Percentiles rank a stretch among this genome's conserved stretches.
phyloP scores from a whole-genome alignment of 192 early-diverging fungal genomes.

The Coemansia sp. region DNA sequence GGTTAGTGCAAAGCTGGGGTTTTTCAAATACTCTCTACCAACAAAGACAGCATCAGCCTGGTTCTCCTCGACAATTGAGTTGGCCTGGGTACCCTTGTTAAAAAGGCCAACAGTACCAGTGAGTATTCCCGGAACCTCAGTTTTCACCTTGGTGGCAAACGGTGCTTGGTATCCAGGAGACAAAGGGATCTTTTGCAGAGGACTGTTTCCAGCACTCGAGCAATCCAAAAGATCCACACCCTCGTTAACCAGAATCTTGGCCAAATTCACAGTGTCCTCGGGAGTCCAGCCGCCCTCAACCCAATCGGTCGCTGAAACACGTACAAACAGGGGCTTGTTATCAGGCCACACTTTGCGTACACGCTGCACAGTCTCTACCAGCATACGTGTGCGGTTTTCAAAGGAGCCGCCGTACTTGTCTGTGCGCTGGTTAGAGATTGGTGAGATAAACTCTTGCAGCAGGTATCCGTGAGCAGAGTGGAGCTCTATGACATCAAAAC shows the following conservation, averaged over 20 bases:
- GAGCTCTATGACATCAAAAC: constrained; percentile 87
- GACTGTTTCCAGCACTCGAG: constrained; percentile 67
- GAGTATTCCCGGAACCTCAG: constrained; percentile 45
- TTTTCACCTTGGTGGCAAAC: constrained; percentile 55
- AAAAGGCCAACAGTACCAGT: constrained; percentile 64
- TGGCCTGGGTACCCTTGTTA: constrained; percentile 55
- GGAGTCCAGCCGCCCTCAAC: constrained; percentile 53
- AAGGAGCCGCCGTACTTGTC: constrained; percentile 90
- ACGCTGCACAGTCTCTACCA: constrained; percentile 60
- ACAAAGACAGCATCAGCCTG: constrained; percentile 67
- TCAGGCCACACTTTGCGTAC: constrained; percentile 71
- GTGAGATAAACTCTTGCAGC: constrained; percentile 72
- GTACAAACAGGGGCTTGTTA: constrained; percentile 80
- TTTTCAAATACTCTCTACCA: constrained; percentile 61
- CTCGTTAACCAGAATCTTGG: constrained; percentile 46
- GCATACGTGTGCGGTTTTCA: constrained; percentile 79
- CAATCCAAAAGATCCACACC: constrained; percentile 76
- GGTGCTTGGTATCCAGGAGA: constrained; percentile 54
- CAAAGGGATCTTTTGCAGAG: constrained; percentile 34
- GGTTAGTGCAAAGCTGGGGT: constrained; percentile 58
- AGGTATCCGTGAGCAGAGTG: constrained; percentile 91
- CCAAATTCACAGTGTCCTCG: constrained; percentile 61
- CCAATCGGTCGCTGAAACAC: constrained; percentile 54
- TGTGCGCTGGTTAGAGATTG: constrained; percentile 77
- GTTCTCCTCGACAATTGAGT: constrained; percentile 59